phyloP scores from a whole-genome alignment of 139 green algal genomes.

The Pseudopediastrum boryanum region DNA sequence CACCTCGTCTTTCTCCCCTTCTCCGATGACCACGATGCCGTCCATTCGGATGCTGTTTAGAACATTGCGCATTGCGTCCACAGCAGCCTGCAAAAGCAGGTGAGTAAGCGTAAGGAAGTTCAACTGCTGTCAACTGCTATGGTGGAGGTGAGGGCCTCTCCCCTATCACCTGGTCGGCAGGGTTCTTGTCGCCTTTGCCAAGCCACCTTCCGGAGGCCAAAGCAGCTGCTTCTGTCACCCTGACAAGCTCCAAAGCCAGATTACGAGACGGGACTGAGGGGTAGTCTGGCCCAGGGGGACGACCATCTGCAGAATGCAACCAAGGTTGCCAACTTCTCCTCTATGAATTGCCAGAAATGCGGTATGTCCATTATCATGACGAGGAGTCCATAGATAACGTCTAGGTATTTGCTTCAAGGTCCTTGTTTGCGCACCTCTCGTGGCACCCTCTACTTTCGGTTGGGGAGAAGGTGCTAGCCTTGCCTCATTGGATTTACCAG shows the following conservation, averaged over 20 bases:
- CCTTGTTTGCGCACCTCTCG: too few species aligned
- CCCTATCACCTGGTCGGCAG: slow-evolving; percentile 81
- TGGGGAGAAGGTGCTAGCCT: too few species aligned
- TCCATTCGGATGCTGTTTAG: slow-evolving; percentile 75
- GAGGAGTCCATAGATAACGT: too few species aligned
- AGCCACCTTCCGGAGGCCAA: slow-evolving; percentile 67
- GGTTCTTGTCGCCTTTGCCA: slow-evolving; percentile 86
- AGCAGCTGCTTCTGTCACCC: slow-evolving; percentile 84
- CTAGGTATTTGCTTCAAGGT: too few species aligned
- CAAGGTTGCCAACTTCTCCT: too few species aligned
- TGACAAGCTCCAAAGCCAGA: slow-evolving; percentile 84
- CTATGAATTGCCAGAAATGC: too few species aligned
- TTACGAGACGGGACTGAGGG: slow-evolving; percentile 68
- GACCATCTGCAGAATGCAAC: too few species aligned
- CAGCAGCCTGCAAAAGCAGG: slow-evolving; percentile 60
- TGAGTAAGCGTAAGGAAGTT: not conserved
- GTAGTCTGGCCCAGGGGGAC: slow-evolving; percentile 60
- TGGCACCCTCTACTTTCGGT: too few species aligned
- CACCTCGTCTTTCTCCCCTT: slow-evolving; percentile 87
- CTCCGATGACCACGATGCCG: slow-evolving; percentile 83
- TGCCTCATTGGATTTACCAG: too few species aligned
- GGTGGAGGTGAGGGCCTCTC: too few species aligned
- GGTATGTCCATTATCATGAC: too few species aligned
- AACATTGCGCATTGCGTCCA: slow-evolving; percentile 84
- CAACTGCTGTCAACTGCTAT: not conserved